Conservation (phyloP, 2,329 filamentous ascomycete species). For the Leptographium flavum region DNA sequence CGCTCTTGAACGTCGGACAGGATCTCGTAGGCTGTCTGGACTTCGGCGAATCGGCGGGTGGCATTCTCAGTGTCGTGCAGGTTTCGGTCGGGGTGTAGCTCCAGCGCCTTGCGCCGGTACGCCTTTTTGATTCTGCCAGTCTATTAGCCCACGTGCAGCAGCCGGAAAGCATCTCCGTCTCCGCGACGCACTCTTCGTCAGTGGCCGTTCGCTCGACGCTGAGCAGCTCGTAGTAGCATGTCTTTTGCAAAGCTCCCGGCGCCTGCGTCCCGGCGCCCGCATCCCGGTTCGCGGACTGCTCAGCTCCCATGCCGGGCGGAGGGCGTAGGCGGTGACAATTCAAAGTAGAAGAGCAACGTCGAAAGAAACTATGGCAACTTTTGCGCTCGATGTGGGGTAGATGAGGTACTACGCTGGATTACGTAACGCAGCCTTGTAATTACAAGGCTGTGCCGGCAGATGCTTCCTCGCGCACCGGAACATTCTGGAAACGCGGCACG, state of each 20-base stretch:
- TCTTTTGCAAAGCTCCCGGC: slow-evolving; percentile 33
- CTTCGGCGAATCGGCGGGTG: slow-evolving; percentile 75
- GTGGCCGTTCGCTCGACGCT: slow-evolving; percentile 57
- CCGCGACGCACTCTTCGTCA: slow-evolving; percentile 54
- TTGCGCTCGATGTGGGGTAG: neutral
- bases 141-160: too few species aligned
- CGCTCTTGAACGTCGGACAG: slow-evolving; percentile 90
- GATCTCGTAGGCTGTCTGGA: slow-evolving; percentile 91
- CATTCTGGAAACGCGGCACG: neutral
- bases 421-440: neutral
- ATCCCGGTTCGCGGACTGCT: slow-evolving; percentile 33
- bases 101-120: slow-evolving; percentile 79
- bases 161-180: neutral
- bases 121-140: slow-evolving; percentile 69
- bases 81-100: slow-evolving; percentile 91
- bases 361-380: neutral
- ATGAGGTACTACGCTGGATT: neutral
- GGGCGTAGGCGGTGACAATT: too few species aligned
- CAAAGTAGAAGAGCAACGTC: neutral
- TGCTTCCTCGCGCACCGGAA: too few species aligned
- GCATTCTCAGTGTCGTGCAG: slow-evolving; percentile 68
- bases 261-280: slow-evolving; percentile 13
- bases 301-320: slow-evolving; percentile 32
- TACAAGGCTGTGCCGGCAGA: too few species aligned
- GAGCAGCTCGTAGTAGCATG: slow-evolving; percentile 77